phyloP scores from a whole-genome alignment of 225 moss, liverwort and hornwort species.

The Climacium dendroides region DNA sequence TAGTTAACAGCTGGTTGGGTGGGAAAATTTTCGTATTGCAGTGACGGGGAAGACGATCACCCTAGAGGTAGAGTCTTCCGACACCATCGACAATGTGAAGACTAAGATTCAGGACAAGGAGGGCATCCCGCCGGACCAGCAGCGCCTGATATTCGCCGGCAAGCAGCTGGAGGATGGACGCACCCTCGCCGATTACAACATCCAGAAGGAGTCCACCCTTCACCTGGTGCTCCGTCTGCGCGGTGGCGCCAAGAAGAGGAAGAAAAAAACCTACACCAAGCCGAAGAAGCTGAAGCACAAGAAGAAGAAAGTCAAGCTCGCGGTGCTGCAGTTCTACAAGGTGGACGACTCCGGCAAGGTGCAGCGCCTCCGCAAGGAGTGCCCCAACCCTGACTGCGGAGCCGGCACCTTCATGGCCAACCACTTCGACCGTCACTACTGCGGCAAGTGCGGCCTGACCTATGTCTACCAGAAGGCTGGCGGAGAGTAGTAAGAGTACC shows the following conservation, averaged over 20 bases:
- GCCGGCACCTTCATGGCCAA: slow-evolving; percentile 51
- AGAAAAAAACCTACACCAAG: slow-evolving; percentile 51
- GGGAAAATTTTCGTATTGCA: neutral
- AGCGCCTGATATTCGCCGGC: slow-evolving; percentile 44
- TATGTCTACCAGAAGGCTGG: slow-evolving; percentile 39
- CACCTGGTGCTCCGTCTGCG: slow-evolving; percentile 40
- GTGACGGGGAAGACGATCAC: slow-evolving; percentile 86
- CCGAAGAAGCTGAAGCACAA: slow-evolving; percentile 54
- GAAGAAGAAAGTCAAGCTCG: slow-evolving; percentile 51
- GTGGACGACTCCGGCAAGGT: slow-evolving; percentile 50
- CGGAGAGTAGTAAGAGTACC: neutral
- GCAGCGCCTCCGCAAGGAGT: slow-evolving; percentile 44
- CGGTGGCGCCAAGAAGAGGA: slow-evolving; percentile 46
- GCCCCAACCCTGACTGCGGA: slow-evolving; percentile 39
- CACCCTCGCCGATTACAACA: slow-evolving; percentile 39
- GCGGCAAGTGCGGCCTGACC: slow-evolving; percentile 39
- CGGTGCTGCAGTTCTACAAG: slow-evolving; percentile 46
- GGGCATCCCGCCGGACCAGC: slow-evolving; percentile 44
- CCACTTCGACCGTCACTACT: slow-evolving; percentile 47
- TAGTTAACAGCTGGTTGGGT: neutral
- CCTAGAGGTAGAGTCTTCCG: slow-evolving; percentile 68
- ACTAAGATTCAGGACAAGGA: slow-evolving; percentile 47
- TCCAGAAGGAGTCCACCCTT: slow-evolving; percentile 45
- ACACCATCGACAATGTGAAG: slow-evolving; percentile 49
- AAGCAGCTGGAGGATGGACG: slow-evolving; percentile 46